Base-by-base conservation (phyloP, 768 basidiomycete genomes). In the Panellus pusillus region DNA sequence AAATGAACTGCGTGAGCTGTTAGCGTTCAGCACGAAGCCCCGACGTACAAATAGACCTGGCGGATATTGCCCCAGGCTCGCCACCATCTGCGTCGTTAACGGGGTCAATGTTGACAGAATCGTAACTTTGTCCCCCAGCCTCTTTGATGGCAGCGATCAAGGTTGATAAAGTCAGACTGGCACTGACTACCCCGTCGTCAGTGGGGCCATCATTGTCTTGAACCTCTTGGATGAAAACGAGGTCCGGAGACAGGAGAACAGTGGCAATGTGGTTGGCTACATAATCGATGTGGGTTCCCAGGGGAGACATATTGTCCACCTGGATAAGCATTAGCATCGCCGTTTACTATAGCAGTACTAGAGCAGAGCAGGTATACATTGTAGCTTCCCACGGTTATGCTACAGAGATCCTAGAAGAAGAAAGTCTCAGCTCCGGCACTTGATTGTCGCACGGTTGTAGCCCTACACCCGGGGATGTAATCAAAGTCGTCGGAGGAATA, bases 181-280 rank as follows among this genome's bases (percentile, higher is more conserved):
- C 81, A 46, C 64, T 70, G 41, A 83, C 79, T 5, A 73, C 73
- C 17, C 83, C 84, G 61, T 84, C 75, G 61, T 84, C 65, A 0
- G 65, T 75, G 2, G 75, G 61, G 6, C 82, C 82, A 3, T 74
- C 75, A 64, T 83, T 78, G 64, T 83, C 82, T 60, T 84, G 81
- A 15, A 86, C 79, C 60, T 86, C 84, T 66, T 86, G 83, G 7
- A 86, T 58, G 64, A 84, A 83, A 57, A 86, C 64, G 48, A 86
- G 72, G 61, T 85, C 82, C 1, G 84, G 83, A 0, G 76, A 72
- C 15, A 69, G 66, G 14, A 86, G 73, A 52, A 70, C 68, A 19
- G 71, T 68, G 11, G 70, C 75, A 46, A 85, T 83, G 58, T 85
- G 84, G 12, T 67, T 57, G 1, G 82, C 83, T 38, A 84, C 70